Evolutionary conservation across 106 monocot species (phyloP), one percentile per base, ranked within the genome.

Genomic region (Dendrobium chrysotoxum): DNA sequence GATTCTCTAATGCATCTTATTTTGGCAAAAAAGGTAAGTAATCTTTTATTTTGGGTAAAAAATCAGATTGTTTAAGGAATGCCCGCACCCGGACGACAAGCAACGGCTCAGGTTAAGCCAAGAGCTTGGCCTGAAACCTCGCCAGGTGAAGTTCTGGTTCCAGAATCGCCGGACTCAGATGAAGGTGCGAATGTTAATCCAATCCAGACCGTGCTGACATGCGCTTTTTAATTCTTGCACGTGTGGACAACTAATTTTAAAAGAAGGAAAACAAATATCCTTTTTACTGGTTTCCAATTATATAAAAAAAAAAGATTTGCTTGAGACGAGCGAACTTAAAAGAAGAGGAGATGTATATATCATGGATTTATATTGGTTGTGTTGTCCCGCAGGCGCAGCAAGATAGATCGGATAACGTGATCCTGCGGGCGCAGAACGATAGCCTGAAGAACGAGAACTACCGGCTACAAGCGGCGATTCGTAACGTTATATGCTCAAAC

Each of bases 101-200:
- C 98, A 95, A 80, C 79, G 98, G 81, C 41, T 95, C 88, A 87
- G 85, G 82, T 88, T 99, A 16, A 99, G 98, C 91, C 95, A 92
- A 61, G 98, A 99, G 5, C 93, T 99, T 46, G 95, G 98, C 17
- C 91, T 99, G 45, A 95, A 92, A 28, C 98, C 98, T 13, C 89
- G 98, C 41, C 98, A 99, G 75, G 95, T 99, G 80, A 99, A 99
- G 86, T 99, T 99, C 86, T 99, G 98, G 98, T 99, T 99, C 87
- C 98, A 99, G 83, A 99, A 99, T 81, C 87, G 95, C 13, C 92
- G 98, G 12, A 99, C 98, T 41, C 98, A 99, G 79, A 93, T 99
- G 93, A 99, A 99, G 93, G 96, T 96, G 58, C 65, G 77, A 18
- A 78, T 2, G 6, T 50, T 47, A 77, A 28, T 50, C 71, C 71